Evolutionary conservation across 352 stramenopile species (phyloP), one percentile per base, ranked within the genome.

Genomic region (Phytophthora pseudosyringae): DNA sequence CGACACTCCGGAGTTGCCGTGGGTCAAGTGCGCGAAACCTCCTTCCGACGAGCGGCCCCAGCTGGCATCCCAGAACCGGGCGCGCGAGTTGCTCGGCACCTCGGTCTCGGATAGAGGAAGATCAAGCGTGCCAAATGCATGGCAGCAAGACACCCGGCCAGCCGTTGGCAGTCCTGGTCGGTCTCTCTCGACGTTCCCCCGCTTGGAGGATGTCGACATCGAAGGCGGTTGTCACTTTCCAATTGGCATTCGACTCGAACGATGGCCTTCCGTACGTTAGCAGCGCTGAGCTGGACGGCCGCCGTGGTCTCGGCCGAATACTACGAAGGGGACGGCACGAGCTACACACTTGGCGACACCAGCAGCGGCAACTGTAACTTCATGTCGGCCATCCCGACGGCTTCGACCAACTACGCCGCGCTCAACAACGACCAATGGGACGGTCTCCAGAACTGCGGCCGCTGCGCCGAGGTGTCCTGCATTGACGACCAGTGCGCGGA

Each of bases 351-450:
- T 11, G 49, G 59, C 45, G 26, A 55, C 21, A 58, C 61, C 15
- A 72, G 59, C 41, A 40, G 28, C n/a, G 73, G 74, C 54, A 82
- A 82, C 38, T 82, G 74, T 54, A 76, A 76, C 53, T 69, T 82
- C 49, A 82, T 82, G 74, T 76, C 67, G 36, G 81, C 73, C 49
- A 71, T 78, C 6, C 46, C 45, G 31, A 69, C 56, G 13, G 78
- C 82, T 1, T 71, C 57, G 10, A 81, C 60, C 56, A 90, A 87
- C 58, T 89, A 91, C 55, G 80, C 81, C 15, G 82, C 82, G 21
- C 69, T 91, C 32, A 91, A 91, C 64, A 71, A 73, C 50, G 47
- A 68, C 1, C 80, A 89, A 62, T 89, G 81, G 73, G 66, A 86
- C 62, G 54, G 51, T 43, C 75, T 80, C 38, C 61, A 33, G 35